Conservation (phyloP, 2,329 filamentous ascomycete species). For the Pseudocercospora musae region DNA sequence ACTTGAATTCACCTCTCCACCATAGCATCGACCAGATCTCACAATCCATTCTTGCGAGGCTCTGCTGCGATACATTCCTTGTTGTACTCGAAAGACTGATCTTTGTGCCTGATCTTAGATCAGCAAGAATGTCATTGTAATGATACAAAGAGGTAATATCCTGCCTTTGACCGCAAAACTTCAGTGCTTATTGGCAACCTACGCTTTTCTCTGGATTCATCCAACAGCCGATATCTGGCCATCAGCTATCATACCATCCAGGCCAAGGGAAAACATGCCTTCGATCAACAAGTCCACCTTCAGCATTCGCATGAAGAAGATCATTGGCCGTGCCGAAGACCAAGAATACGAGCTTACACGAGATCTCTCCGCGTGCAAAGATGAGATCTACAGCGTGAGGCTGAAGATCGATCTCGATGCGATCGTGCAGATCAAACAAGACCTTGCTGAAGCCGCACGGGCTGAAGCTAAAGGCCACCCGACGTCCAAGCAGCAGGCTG, state of each 20-base stretch:
- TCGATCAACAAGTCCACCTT: not conserved
- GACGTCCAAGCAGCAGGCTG: not conserved
- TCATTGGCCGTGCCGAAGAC: not conserved
- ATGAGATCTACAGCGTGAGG: not conserved
- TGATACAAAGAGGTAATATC: not conserved
- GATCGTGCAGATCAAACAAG: not conserved
- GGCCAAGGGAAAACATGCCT: not conserved
- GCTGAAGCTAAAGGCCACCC: not conserved
- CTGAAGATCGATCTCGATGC: not conserved
- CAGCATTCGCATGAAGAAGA: not conserved
- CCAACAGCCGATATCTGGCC: not conserved
- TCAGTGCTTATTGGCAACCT: not conserved
- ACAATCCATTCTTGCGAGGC: not conserved
- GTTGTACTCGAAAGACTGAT: not conserved
- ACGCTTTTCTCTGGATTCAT: not conserved
- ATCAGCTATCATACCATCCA: not conserved
- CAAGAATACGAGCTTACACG: not conserved
- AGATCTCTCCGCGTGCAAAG: not conserved
- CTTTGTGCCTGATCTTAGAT: not conserved
- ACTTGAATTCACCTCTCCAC: not conserved
- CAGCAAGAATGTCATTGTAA: not conserved
- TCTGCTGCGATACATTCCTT: not conserved
- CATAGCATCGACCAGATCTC: not conserved
- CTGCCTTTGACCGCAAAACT: not conserved
- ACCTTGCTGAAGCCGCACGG: not conserved